A percentile compares a stretch with the other conserved stretches of the same genome.
These are phyloP conservation scores for Berkeleyomyces basicola DNA, from an alignment of 2,329 filamentous ascomycete genomes.

Conservation along the genomic window DNA sequence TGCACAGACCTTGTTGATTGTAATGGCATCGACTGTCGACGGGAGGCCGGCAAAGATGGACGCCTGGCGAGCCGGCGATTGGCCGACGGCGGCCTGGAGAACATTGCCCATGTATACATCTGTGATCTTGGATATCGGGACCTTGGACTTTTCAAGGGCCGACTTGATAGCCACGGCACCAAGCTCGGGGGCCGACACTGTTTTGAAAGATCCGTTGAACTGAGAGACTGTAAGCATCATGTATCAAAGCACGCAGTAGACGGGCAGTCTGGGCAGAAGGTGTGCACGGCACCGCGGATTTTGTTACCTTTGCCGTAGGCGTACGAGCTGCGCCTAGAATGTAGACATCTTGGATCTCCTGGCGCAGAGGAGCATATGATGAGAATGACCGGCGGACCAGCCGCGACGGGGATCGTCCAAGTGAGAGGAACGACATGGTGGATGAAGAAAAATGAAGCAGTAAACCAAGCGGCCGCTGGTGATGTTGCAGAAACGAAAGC, in stretches of 20 bases:
- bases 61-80: constrained; percentile 84
- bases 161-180: constrained; percentile 85
- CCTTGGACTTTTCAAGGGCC: constrained; percentile 68
- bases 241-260: background rate
- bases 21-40: constrained; percentile 67
- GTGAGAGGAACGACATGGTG: background rate
- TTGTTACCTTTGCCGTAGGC: constrained; percentile 63
- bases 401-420: background rate
- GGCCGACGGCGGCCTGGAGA: constrained; percentile 65
- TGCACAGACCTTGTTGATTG: constrained; percentile 96
- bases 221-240: constrained; percentile 22
- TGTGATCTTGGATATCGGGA: constrained; percentile 65
- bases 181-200: constrained; percentile 70
- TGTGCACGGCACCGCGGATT: background rate
- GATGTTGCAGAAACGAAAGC: background rate
- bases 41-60: constrained; percentile 74
- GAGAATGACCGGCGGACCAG: constrained; percentile 24
- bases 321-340: constrained; percentile 83
- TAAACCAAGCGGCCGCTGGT: no score
- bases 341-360: constrained; percentile 79
- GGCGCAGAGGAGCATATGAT: constrained; percentile 25
- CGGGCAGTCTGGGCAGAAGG: background rate
- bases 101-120: constrained; percentile 98
- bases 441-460: no score
- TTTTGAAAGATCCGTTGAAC: constrained; percentile 89